phyloP scores from a whole-genome alignment of 2,329 filamentous ascomycete genomes.

The Fusarium kyushuense region DNA sequence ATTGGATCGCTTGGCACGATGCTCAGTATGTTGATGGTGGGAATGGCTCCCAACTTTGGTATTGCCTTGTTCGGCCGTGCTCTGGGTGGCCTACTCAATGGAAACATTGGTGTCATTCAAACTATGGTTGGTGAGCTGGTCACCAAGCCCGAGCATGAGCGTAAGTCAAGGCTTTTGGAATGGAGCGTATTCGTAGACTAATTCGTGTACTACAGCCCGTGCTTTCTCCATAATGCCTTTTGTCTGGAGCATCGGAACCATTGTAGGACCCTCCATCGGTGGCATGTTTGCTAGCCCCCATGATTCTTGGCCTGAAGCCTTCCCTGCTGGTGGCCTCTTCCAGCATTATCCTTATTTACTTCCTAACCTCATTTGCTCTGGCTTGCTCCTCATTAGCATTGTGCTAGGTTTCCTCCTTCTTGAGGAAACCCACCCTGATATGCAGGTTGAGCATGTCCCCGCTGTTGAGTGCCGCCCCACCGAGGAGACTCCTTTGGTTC shows the following conservation, averaged over 20 bases:
- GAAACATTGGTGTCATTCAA: constrained; percentile 90
- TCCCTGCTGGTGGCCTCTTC: constrained; percentile 77
- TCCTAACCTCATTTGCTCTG: constrained; percentile 87
- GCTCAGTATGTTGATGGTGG: constrained; percentile 84
- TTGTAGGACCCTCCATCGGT: constrained; percentile 88
- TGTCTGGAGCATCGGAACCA: constrained; percentile 91
- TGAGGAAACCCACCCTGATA: constrained; percentile 89
- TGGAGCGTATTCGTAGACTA: background rate
- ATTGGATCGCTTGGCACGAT: constrained; percentile 86
- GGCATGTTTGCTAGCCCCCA: constrained; percentile 86
- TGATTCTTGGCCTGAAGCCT: constrained; percentile 76
- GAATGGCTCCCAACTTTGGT: constrained; percentile 86
- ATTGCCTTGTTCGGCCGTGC: constrained; percentile 81
- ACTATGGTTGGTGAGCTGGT: constrained; percentile 94
- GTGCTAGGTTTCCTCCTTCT: constrained; percentile 83
- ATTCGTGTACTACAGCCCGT: constrained; percentile 65
- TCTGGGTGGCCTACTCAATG: constrained; percentile 85
- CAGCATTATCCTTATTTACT: constrained; percentile 86
- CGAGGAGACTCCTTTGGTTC: constrained; percentile 79
- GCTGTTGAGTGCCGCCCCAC: constrained; percentile 65
- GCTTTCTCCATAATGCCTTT: constrained; percentile 96
- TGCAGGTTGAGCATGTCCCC: constrained; percentile 67
- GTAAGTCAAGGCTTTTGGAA: constrained; percentile 64
- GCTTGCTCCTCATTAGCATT: constrained; percentile 81
- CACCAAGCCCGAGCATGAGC: constrained; percentile 85